Evolutionary conservation across 768 basidiomycete genomes (phyloP).

Genomic region (Pluteus cervinus): DNA sequence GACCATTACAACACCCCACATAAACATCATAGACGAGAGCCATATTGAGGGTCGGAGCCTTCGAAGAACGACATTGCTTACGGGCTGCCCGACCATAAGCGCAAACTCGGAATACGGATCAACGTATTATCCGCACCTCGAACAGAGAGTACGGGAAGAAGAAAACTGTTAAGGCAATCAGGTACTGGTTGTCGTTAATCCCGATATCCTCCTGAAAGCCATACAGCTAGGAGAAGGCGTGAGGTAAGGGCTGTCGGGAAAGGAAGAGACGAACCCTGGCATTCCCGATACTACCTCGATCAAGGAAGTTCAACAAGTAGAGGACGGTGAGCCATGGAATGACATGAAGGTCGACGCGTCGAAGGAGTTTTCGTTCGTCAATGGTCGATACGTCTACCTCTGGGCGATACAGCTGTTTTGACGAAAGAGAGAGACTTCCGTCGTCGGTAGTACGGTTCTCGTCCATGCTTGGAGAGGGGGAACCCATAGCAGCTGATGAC

Average conservation of each 20-base stretch:
- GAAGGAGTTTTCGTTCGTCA: conserved; percentile 47
- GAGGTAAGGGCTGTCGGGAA: background rate
- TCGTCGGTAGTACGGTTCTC: no score
- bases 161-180: conserved; percentile 66
- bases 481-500: no score
- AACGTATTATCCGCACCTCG: conserved; percentile 37
- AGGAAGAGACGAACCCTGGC: conserved; percentile 44
- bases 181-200: conserved; percentile 59
- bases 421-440: no score
- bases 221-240: conserved; percentile 41
- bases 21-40: conserved; percentile 44
- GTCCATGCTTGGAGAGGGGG: no score
- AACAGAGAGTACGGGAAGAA: conserved; percentile 71
- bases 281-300: conserved; percentile 66
- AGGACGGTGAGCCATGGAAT: conserved; percentile 73
- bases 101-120: background rate
- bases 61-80: conserved; percentile 56
- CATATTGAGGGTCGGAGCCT: conserved; percentile 62
- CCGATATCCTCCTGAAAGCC: conserved; percentile 48
- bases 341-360: conserved; percentile 60
- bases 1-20: conserved; percentile 47
- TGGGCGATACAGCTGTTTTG: conserved; percentile 35
- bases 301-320: conserved; percentile 71
- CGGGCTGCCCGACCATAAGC: conserved; percentile 33
- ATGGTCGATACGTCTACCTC: conserved; percentile 47